Evolutionary conservation across 768 basidiomycete genomes (phyloP).

Genomic region (Lentinus tigrinus): DNA sequence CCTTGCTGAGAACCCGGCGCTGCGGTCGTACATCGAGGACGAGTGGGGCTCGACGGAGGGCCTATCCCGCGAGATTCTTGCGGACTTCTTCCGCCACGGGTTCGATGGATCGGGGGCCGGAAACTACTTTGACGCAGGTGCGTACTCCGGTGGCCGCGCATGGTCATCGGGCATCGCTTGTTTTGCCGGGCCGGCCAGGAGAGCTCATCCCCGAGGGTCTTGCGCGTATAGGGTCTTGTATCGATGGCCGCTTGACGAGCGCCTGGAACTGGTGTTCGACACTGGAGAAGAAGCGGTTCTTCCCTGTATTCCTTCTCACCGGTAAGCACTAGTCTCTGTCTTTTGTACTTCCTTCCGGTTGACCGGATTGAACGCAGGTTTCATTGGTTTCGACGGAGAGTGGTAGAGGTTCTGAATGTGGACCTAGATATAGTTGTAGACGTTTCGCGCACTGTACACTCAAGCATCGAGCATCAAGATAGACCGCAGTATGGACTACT

Average conservation of each 20-base stretch:
- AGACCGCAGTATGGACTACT: conserved; percentile 4
- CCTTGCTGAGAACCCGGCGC: conserved; percentile 65
- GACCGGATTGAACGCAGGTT: conserved; percentile 44
- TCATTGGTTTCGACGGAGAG: conserved; percentile 83
- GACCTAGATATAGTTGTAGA: not conserved
- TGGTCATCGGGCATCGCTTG: not conserved
- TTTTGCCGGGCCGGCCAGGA: not conserved
- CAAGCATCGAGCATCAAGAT: not conserved
- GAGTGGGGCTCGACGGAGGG: conserved; percentile 80
- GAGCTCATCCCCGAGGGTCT: not conserved
- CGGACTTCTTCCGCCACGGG: conserved; percentile 85
- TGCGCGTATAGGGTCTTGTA: conserved; percentile 52
- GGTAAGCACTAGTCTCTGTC: conserved; percentile 41
- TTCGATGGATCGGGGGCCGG: conserved; percentile 92
- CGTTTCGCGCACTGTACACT: not conserved
- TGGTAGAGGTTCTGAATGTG: conserved; percentile 46
- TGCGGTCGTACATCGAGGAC: conserved; percentile 74
- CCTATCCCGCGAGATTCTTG: conserved; percentile 66
- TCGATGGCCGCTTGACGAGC: conserved; percentile 83
- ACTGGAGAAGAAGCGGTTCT: conserved; percentile 84
- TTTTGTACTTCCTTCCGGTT: not conserved
- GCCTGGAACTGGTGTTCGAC: conserved; percentile 92
- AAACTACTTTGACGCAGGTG: conserved; percentile 81
- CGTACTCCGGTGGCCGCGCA: not conserved
- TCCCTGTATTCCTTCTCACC: conserved; percentile 73